Percentiles rank a stretch among this genome's conserved stretches.
Evolutionary conservation across 73 alveolate species (phyloP).

Genomic region (Diophrys appendiculata): DNA sequence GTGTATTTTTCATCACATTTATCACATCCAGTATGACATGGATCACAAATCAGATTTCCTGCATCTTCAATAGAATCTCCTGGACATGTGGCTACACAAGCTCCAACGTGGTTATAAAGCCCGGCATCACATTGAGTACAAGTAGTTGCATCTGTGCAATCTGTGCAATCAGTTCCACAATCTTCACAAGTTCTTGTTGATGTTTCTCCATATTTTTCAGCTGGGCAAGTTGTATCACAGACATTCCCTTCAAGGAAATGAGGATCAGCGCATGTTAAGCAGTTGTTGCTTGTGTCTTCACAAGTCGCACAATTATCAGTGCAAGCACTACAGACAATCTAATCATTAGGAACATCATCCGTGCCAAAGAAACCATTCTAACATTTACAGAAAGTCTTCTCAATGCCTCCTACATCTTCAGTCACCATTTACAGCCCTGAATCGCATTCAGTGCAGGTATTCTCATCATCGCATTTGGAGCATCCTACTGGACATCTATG

Average conservation of each 20-base stretch:
- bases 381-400: not conserved
- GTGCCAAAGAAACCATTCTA: conserved; percentile 22
- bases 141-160: conserved; percentile 3
- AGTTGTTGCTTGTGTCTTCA: not conserved
- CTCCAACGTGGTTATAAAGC: not conserved
- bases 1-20: conserved; percentile 10
- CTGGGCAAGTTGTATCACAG: conserved; percentile 13
- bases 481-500: conserved; percentile 38
- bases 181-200: not conserved
- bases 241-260: conserved; percentile 8
- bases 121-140: conserved; percentile 6
- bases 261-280: conserved; percentile 9
- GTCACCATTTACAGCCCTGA: conserved; percentile 14
- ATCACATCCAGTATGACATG: not conserved
- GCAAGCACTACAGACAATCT: conserved; percentile 12
- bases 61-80: conserved; percentile 10
- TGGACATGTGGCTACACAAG: conserved; percentile 21
- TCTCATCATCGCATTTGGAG: conserved; percentile 6
- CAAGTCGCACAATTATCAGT: conserved; percentile 21
- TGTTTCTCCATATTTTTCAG: not conserved
- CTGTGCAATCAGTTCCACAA: conserved; percentile 12
- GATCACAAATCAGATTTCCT: not conserved
- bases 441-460: conserved; percentile 17
- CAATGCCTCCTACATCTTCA: not conserved
- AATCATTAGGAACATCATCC: conserved; percentile 1